phyloP scores from a whole-genome alignment of 345 rosid genomes.

The Moricandia moricandioides region DNA sequence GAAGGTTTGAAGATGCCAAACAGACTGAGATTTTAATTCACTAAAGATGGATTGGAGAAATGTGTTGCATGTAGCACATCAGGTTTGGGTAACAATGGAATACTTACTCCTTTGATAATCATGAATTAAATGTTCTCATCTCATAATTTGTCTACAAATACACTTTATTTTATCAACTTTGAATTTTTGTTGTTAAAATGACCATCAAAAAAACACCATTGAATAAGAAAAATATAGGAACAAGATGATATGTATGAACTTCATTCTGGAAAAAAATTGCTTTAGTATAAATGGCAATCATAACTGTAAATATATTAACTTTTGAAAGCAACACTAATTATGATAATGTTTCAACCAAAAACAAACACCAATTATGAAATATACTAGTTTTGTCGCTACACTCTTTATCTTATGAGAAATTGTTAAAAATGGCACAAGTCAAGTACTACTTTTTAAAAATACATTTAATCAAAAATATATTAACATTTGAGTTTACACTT shows the following conservation, averaged over 20 bases:
- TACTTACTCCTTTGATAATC: not conserved
- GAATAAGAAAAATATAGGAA: not conserved
- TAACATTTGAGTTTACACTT: too few species aligned
- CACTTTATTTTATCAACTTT: not conserved
- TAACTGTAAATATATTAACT: not conserved
- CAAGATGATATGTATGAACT: not conserved
- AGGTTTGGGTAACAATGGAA: not conserved
- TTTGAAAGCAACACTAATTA: not conserved
- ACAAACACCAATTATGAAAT: not conserved
- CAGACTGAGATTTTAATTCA: not conserved
- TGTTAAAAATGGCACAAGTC: too few species aligned
- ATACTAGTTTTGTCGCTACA: not conserved
- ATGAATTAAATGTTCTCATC: too few species aligned
- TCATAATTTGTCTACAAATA: too few species aligned
- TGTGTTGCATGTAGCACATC: not conserved
- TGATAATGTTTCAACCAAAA: not conserved
- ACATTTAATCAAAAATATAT: too few species aligned
- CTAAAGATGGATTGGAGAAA: not conserved
- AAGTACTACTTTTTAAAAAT: too few species aligned
- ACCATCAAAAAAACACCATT: not conserved
- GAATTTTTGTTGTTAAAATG: not conserved
- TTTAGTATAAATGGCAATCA: too few species aligned
- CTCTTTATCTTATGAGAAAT: not conserved
- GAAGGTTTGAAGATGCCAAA: not conserved
- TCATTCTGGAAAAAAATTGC: not conserved